A percentile compares a stretch with the other conserved stretches of the same genome.
These are phyloP conservation scores for Penicillium sp. DNA, from an alignment of 2,329 filamentous ascomycete species.

Conservation along the genomic window DNA sequence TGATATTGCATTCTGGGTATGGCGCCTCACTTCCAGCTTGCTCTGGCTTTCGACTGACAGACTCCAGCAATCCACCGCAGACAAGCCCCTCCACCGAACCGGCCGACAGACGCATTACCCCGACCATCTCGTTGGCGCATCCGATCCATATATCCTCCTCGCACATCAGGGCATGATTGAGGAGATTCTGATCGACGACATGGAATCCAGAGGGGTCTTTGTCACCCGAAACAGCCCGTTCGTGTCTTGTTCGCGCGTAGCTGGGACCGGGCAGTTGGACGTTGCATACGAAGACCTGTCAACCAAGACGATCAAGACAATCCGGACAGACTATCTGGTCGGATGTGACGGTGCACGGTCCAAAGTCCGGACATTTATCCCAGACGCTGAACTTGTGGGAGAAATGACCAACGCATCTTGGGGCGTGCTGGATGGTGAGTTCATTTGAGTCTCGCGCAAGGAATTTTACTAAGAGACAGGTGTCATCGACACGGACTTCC, in stretches of 20 bases:
- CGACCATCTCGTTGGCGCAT: slow-evolving; percentile 46
- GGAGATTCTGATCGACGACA: slow-evolving; percentile 65
- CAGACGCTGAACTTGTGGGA: slow-evolving; percentile 48
- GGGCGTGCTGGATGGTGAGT: slow-evolving; percentile 69
- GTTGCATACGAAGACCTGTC: slow-evolving; percentile 42
- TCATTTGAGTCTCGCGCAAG: accelerated
- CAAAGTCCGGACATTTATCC: slow-evolving; percentile 64
- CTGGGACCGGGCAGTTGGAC: slow-evolving; percentile 39
- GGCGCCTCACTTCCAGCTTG: slow-evolving; percentile 12
- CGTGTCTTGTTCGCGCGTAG: slow-evolving; percentile 47
- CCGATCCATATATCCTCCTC: slow-evolving; percentile 54
- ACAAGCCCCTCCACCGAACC: slow-evolving; percentile 57
- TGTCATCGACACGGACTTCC: slow-evolving; percentile 65
- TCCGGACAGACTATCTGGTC: slow-evolving; percentile 63
- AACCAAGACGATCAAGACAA: slow-evolving; percentile 39
- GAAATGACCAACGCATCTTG: slow-evolving; percentile 59
- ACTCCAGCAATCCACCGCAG: slow-evolving; percentile 38
- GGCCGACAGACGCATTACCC: slow-evolving; percentile 69
- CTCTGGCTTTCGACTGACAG: background rate
- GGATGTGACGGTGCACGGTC: slow-evolving; percentile 73
- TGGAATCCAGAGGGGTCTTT: slow-evolving; percentile 61
- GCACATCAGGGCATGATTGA: slow-evolving; percentile 75
- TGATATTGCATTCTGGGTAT: slow-evolving; percentile 72
- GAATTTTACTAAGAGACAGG: slow-evolving; percentile 13
- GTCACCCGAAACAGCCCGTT: slow-evolving; percentile 66